Conservation (phyloP, 2,329 filamentous ascomycete genomes). For the Cucurbitaria berberidis region DNA sequence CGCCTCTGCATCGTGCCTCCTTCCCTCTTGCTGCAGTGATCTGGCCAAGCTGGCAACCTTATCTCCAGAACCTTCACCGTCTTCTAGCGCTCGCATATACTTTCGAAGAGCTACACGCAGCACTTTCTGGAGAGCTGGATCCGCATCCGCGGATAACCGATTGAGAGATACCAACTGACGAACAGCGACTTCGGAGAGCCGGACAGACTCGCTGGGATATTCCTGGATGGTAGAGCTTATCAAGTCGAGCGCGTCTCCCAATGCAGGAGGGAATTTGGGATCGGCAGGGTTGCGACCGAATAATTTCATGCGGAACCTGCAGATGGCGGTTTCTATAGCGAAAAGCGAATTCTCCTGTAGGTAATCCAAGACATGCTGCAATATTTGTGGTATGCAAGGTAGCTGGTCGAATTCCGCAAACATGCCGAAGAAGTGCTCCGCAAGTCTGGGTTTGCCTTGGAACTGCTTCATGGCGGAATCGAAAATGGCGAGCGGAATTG, state of each 20-base stretch:
- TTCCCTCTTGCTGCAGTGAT: conserved; percentile 34
- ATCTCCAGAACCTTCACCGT: conserved; percentile 31
- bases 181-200: conserved; percentile 56
- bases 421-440: conserved; percentile 79
- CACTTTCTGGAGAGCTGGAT: conserved; percentile 62
- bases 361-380: conserved; percentile 73
- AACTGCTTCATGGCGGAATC: conserved; percentile 82
- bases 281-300: conserved; percentile 68
- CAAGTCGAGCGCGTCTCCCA: conserved; percentile 68
- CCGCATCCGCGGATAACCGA: conserved; percentile 53
- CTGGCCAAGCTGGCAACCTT: conserved; percentile 30
- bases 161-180: conserved; percentile 57
- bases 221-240: conserved; percentile 61
- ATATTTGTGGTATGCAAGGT: conserved; percentile 68
- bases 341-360: conserved; percentile 67
- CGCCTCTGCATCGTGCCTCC: conserved; percentile 32
- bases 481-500: conserved; percentile 90
- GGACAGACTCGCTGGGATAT: conserved; percentile 39
- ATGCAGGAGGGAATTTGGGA: conserved; percentile 73
- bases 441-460: conserved; percentile 69
- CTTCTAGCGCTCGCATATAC: conserved; percentile 37
- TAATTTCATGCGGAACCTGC: conserved; percentile 73
- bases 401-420: conserved; percentile 73
- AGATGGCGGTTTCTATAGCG: conserved; percentile 65
- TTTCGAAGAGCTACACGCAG: conserved; percentile 52